Evolutionary conservation across 306 rosid genomes (phyloP).

Genomic region (Fragaria vesca): DNA sequence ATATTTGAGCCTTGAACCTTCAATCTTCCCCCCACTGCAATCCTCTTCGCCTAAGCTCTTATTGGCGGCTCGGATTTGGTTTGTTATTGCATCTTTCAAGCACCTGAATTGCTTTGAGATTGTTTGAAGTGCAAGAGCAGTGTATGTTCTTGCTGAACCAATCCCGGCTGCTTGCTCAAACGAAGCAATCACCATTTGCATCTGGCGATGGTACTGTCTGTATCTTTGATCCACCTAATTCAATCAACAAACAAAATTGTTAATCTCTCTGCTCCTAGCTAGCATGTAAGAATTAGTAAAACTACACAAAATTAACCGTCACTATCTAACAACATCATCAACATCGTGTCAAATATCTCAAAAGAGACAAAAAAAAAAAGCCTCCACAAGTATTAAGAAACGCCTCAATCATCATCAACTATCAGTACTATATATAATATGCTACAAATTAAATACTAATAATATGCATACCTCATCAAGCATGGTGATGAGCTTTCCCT

Average conservation of each 20-base stretch:
- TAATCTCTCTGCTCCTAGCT: not conserved
- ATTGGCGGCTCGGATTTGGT: conserved; percentile 68
- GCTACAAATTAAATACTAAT: not conserved
- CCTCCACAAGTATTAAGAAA: not conserved
- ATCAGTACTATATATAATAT: not conserved
- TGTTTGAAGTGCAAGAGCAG: conserved; percentile 83
- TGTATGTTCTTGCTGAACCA: conserved; percentile 85
- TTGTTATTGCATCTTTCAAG: conserved; percentile 73
- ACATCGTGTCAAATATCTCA: not conserved
- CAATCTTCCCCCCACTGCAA: conserved; percentile 58
- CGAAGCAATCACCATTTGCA: conserved; percentile 75
- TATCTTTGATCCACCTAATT: conserved; percentile 90
- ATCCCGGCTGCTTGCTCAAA: conserved; percentile 84
- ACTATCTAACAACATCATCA: not conserved
- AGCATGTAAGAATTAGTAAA: not conserved
- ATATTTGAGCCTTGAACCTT: conserved; percentile 83
- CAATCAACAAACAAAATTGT: not conserved
- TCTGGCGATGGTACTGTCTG: conserved; percentile 87
- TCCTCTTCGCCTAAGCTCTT: conserved; percentile 93
- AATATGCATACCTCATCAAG: conserved; percentile 72
- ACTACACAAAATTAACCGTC: not conserved
- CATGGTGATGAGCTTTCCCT: conserved; percentile 85
- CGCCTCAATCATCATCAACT: not conserved
- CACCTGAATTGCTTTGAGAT: conserved; percentile 93
- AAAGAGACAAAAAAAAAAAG: not conserved